Conservation (phyloP, 2,329 filamentous ascomycete species). For the Keithomyces neogunnii region DNA sequence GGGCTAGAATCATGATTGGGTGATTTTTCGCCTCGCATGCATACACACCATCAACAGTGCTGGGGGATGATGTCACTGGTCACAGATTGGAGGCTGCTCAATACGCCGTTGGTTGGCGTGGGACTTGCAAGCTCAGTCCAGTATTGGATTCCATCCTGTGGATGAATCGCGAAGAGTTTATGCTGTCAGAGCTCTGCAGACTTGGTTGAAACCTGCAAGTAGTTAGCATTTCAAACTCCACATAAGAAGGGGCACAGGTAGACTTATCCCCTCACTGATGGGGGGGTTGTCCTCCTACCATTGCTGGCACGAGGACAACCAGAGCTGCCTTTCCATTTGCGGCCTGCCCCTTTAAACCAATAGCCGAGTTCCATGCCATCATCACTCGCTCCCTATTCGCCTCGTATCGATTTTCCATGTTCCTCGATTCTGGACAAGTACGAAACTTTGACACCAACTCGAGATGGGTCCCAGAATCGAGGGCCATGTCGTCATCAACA, state of each 20-base stretch:
- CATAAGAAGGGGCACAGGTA: conserved; percentile 5
- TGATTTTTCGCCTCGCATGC: too few relatives aligned
- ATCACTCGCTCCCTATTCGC: background rate
- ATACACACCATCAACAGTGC: too few relatives aligned
- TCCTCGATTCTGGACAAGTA: conserved; percentile 59
- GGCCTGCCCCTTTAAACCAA: conserved; percentile 28
- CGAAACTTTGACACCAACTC: conserved; percentile 91
- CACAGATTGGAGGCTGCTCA: too few relatives aligned
- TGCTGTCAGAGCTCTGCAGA: background rate
- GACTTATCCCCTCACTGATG: conserved; percentile 41
- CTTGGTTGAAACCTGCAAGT: background rate
- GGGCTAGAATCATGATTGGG: too few relatives aligned
- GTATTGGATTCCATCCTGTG: too few relatives aligned
- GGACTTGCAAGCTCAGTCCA: too few relatives aligned
- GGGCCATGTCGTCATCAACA: conserved; percentile 7
- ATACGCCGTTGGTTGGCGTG: too few relatives aligned
- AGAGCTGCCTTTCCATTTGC: conserved; percentile 30
- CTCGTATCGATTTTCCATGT: conserved; percentile 4
- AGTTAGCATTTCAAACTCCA: conserved; percentile 3
- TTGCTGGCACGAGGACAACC: conserved; percentile 43
- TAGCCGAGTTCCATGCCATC: background rate
- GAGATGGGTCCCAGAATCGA: conserved; percentile 67
- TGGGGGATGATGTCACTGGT: too few relatives aligned
- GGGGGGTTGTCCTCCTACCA: conserved; percentile 40
- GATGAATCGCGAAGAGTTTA: too few relatives aligned